Evolutionary conservation across 2,329 filamentous ascomycete genomes (phyloP).

Genomic region (Drechslerella stenobrocha): DNA sequence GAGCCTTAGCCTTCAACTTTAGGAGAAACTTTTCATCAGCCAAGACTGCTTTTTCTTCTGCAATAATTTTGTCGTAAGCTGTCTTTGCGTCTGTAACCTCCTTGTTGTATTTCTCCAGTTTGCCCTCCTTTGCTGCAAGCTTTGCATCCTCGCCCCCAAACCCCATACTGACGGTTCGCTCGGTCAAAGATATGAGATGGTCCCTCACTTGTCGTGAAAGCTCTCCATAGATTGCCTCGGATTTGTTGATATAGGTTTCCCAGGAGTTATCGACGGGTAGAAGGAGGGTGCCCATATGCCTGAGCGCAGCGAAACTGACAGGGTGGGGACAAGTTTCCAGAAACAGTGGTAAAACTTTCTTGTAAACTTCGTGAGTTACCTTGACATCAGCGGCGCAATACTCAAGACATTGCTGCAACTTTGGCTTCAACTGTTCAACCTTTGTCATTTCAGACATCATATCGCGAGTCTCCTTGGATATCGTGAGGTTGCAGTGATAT

Average conservation of each 20-base stretch:
- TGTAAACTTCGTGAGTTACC: conserved; percentile 91
- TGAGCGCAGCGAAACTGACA: conserved; percentile 90
- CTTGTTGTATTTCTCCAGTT: conserved; percentile 3
- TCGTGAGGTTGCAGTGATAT: conserved; percentile 87
- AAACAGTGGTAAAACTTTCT: conserved; percentile 88
- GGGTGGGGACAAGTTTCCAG: conserved; percentile 89
- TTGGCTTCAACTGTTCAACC: conserved; percentile 61
- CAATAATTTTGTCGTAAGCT: conserved; percentile 2
- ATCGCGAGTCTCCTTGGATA: conserved; percentile 86
- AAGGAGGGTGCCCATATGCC: conserved; percentile 91
- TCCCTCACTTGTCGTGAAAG: conserved; percentile 77
- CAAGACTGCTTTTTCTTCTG: conserved; percentile 17
- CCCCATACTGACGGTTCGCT: conserved; percentile 66
- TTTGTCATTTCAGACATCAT: conserved; percentile 79
- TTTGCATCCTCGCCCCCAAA: conserved; percentile 11
- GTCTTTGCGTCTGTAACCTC: conserved; percentile 5
- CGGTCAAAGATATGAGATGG: conserved; percentile 71
- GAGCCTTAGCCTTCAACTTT: background rate
- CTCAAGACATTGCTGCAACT: conserved; percentile 79
- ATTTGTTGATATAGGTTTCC: conserved; percentile 79
- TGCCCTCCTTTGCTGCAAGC: background rate
- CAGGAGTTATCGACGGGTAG: conserved; percentile 85
- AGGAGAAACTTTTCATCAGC: conserved; percentile 5
- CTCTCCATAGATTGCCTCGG: conserved; percentile 79
- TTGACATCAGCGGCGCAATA: conserved; percentile 95